Percentiles rank a stretch among this genome's conserved stretches.
These are phyloP conservation scores for Afroboletus lepidellus DNA, from an alignment of 1,284 basidiomycete species.

Conservation along the genomic window DNA sequence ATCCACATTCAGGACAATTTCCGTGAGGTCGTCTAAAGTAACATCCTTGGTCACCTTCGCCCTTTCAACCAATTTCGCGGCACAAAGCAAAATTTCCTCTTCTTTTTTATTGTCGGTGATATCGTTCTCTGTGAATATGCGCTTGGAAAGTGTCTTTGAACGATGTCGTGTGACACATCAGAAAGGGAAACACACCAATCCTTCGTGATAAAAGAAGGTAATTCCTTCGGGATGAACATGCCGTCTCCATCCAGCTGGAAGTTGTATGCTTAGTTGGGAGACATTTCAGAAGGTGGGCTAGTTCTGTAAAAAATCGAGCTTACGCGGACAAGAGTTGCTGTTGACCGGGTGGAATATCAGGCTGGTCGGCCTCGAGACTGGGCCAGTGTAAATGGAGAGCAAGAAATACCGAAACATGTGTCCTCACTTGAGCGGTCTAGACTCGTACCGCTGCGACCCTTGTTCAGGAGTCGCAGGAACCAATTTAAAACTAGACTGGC, in stretches of 20 bases:
- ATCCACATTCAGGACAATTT: slow-evolving; percentile 21
- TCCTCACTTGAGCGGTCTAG: slow-evolving; percentile 7
- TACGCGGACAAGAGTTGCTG: slow-evolving; percentile 13
- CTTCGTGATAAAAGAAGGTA: slow-evolving; percentile 13
- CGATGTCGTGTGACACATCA: not conserved
- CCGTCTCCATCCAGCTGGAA: slow-evolving; percentile 9
- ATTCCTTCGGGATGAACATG: slow-evolving; percentile 23
- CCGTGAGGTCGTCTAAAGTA: slow-evolving; percentile 14
- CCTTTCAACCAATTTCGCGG: slow-evolving; percentile 2
- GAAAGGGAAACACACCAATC: slow-evolving; percentile 12
- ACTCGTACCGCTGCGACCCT: slow-evolving; percentile 16
- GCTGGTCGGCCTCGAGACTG: not conserved
- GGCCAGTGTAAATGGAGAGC: not conserved
- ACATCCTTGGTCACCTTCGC: slow-evolving; percentile 3
- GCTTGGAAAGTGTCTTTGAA: slow-evolving; percentile 9
- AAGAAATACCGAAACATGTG: not conserved
- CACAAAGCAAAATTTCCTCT: slow-evolving; percentile 4
- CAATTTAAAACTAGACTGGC: not conserved
- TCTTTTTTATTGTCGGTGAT: not conserved
- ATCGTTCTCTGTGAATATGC: slow-evolving; percentile 22
- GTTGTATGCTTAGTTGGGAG: slow-evolving; percentile 3
- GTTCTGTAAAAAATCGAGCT: not conserved
- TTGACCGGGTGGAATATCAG: slow-evolving; percentile 14
- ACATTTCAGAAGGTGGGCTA: not conserved
- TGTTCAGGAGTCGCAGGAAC: slow-evolving; percentile 15